Evolutionary conservation across 768 basidiomycete genomes (phyloP).

Genomic region (Wakefieldia striispora): DNA sequence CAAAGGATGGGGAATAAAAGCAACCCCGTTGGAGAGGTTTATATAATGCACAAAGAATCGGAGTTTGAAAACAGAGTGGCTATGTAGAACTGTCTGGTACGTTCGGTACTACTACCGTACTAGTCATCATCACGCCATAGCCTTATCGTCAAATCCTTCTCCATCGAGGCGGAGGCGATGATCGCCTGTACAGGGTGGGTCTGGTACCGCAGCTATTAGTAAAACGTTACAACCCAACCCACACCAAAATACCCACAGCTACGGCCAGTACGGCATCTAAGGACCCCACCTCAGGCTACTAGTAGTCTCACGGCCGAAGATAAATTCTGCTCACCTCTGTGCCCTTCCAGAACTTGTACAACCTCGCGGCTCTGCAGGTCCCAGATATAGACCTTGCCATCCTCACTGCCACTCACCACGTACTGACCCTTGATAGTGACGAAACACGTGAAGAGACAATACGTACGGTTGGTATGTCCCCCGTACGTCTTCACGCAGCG

Average conservation of each 20-base stretch:
- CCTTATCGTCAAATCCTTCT: slow-evolving; percentile 82
- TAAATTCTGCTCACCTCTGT: slow-evolving; percentile 56
- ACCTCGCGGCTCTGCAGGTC: slow-evolving; percentile 81
- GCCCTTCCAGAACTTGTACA: slow-evolving; percentile 73
- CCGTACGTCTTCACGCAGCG: slow-evolving; percentile 91
- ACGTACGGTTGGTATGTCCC: slow-evolving; percentile 84
- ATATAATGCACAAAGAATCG: slow-evolving; percentile 19
- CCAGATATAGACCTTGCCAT: slow-evolving; percentile 86
- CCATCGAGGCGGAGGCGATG: slow-evolving; percentile 88
- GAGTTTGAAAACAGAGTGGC: no score
- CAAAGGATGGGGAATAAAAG: not conserved
- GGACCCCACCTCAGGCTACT: not conserved
- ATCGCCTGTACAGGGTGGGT: slow-evolving; percentile 71
- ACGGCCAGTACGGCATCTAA: slow-evolving; percentile 71
- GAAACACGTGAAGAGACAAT: slow-evolving; percentile 73
- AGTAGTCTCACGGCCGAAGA: not conserved
- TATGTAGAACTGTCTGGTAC: slow-evolving; percentile 7
- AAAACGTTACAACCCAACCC: not conserved
- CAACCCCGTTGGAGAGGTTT: not conserved
- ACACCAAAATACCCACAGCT: slow-evolving; percentile 49
- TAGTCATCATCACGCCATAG: slow-evolving; percentile 63
- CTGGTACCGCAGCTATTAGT: slow-evolving; percentile 40
- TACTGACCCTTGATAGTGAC: slow-evolving; percentile 56
- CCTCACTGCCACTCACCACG: slow-evolving; percentile 88
- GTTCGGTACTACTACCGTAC: no score